phyloP scores from a whole-genome alignment of 495 filamentous ascomycete species.

The Eremomyces bilateralis region DNA sequence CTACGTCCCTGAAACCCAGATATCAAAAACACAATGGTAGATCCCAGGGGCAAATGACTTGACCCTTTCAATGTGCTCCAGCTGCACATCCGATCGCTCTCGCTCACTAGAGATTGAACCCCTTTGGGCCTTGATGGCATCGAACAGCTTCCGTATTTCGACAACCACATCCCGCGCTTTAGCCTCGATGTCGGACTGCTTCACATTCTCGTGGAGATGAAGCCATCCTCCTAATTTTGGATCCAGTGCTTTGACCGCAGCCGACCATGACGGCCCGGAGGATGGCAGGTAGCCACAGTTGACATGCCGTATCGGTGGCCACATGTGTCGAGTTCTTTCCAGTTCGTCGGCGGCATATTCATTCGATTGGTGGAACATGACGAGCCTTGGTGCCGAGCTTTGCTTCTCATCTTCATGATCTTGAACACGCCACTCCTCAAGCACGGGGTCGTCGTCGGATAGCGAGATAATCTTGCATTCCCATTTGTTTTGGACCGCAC shows the following conservation, averaged over 20 bases:
- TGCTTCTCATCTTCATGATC: conserved; percentile 12
- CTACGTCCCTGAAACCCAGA: no score
- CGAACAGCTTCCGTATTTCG: conserved; percentile 13
- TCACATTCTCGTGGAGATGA: conserved; percentile 77
- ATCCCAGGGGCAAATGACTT: conserved; percentile 88
- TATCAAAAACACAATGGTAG: conserved; percentile 73
- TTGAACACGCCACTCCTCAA: conserved; percentile 11
- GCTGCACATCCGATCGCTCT: conserved; percentile 15
- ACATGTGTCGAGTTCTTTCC: conserved; percentile 21
- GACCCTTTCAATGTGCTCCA: conserved; percentile 56
- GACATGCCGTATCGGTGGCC: conserved; percentile 36
- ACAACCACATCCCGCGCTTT: conserved; percentile 27
- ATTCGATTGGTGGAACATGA: conserved; percentile 59
- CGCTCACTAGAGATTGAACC: neutral
- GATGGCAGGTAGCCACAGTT: conserved; percentile 65
- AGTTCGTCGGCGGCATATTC: conserved; percentile 20
- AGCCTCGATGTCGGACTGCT: conserved; percentile 34
- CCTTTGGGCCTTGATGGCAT: conserved; percentile 3
- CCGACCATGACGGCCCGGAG: conserved; percentile 40
- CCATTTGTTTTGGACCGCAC: conserved; percentile 48
- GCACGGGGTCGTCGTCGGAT: conserved; percentile 14
- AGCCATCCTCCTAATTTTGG: conserved; percentile 35
- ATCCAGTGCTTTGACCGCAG: conserved; percentile 39
- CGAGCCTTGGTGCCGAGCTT: neutral
- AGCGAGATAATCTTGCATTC: conserved; percentile 27